Percentiles rank a stretch among this genome's conserved stretches.
phyloP scores from a whole-genome alignment of 108 stramenopile genomes.

The Mediolabrus comicus region DNA sequence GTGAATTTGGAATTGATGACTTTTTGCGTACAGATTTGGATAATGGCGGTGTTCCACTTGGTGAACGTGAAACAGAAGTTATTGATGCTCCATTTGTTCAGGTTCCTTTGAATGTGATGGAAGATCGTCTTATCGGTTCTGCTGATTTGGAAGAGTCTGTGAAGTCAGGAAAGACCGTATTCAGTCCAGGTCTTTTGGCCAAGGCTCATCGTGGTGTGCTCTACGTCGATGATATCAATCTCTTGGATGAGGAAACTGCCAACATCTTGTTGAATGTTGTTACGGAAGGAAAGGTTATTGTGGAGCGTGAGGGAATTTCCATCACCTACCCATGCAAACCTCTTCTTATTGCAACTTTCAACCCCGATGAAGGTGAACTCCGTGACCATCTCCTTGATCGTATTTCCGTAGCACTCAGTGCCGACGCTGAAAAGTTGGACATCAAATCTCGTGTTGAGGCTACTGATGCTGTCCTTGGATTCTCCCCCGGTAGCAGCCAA shows the following conservation, averaged over 20 bases:
- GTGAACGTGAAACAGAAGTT: slow-evolving; percentile 89
- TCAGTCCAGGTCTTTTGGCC: slow-evolving; percentile 92
- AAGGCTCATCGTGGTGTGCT: slow-evolving; percentile 94
- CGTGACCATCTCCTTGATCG: slow-evolving; percentile 94
- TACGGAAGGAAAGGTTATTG: slow-evolving; percentile 88
- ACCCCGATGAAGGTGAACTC: slow-evolving; percentile 97
- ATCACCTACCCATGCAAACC: slow-evolving; percentile 90
- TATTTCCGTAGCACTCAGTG: slow-evolving; percentile 88
- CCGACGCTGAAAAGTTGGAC: slow-evolving; percentile 82
- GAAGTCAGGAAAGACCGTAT: slow-evolving; percentile 89
- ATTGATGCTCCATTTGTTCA: slow-evolving; percentile 92
- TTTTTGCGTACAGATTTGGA: slow-evolving; percentile 70
- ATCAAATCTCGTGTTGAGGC: slow-evolving; percentile 82
- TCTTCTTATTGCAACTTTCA: slow-evolving; percentile 93
- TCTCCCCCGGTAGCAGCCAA: slow-evolving; percentile 65
- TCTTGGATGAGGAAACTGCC: slow-evolving; percentile 91
- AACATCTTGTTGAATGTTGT: slow-evolving; percentile 91
- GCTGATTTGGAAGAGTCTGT: slow-evolving; percentile 93
- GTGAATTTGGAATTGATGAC: slow-evolving; percentile 83
- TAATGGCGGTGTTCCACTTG: slow-evolving; percentile 77
- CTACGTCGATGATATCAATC: slow-evolving; percentile 96
- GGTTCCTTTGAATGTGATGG: slow-evolving; percentile 96
- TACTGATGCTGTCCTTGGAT: slow-evolving; percentile 81
- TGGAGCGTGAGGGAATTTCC: slow-evolving; percentile 94
- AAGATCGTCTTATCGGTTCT: slow-evolving; percentile 93